Conservation (phyloP, 805 yeast species). For the Wickerhamiella occidentalis region DNA sequence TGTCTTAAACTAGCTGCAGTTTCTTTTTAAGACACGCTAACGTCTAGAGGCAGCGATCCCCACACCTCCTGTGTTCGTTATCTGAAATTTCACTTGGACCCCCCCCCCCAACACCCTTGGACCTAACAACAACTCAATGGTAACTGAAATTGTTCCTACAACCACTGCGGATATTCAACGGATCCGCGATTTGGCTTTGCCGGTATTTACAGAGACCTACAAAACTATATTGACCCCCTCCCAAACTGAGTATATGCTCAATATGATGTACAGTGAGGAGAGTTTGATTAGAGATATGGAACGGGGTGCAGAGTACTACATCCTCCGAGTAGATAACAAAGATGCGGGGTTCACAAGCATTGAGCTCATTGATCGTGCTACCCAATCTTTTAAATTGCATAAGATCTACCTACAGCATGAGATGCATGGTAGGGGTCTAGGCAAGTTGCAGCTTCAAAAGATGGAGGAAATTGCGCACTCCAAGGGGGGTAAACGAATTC, state of each 20-base stretch:
- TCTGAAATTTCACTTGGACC: too few relatives aligned
- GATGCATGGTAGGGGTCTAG: conserved; percentile 6
- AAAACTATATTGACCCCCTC: conserved; percentile 4
- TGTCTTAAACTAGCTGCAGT: too few relatives aligned
- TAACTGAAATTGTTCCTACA: background rate
- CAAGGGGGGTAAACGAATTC: background rate
- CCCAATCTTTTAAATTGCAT: conserved; percentile 6
- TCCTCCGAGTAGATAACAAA: background rate
- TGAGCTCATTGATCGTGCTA: background rate
- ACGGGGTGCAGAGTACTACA: conserved; percentile 3
- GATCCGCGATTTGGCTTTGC: background rate
- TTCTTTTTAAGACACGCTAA: too few relatives aligned
- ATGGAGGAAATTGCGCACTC: background rate
- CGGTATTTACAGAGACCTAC: conserved; percentile 6
- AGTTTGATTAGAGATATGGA: background rate
- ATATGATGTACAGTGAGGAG: conserved; percentile 8
- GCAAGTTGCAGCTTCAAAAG: conserved; percentile 2
- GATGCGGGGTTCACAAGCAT: conserved; percentile 6
- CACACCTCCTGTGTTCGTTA: too few relatives aligned
- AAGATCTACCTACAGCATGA: conserved; percentile 7
- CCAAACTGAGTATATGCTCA: conserved; percentile 9
- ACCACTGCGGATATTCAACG: background rate
- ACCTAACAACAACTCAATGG: background rate
- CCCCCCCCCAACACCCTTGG: background rate
- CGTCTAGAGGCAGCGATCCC: too few relatives aligned